Evolutionary conservation across 257 asterid genomes (phyloP).

Genomic region (Verbascum thapsus): DNA sequence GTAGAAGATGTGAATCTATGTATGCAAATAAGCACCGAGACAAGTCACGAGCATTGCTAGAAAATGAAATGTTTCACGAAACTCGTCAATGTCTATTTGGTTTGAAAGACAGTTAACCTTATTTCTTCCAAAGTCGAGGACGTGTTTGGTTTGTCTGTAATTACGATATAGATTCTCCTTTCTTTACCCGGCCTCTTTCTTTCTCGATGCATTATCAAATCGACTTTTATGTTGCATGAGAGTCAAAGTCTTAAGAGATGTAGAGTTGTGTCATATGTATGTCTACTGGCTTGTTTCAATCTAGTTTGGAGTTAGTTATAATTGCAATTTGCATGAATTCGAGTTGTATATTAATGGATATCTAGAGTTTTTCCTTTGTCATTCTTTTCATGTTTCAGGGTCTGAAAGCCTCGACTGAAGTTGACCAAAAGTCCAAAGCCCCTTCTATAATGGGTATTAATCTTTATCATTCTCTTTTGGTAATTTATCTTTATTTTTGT

Average conservation of each 20-base stretch:
- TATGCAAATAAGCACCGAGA: constrained; percentile 34
- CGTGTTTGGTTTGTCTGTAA: constrained; percentile 55
- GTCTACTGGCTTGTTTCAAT: constrained; percentile 8
- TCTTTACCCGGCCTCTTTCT: constrained; percentile 10
- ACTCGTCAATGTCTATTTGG: constrained; percentile 35
- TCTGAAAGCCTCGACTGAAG: neutral
- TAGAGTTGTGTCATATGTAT: constrained; percentile 26
- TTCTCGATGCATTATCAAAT: constrained; percentile 27
- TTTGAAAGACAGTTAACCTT: constrained; percentile 37
- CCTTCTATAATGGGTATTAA: neutral
- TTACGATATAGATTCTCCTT: constrained; percentile 40
- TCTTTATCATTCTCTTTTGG: neutral
- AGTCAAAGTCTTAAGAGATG: constrained; percentile 17
- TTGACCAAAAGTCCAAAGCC: neutral
- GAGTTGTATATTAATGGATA: constrained; percentile 5
- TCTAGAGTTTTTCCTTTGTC: neutral
- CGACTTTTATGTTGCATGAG: constrained; percentile 23
- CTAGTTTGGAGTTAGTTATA: constrained; percentile 7
- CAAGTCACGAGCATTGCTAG: constrained; percentile 20
- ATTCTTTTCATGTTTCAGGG: constrained; percentile 21
- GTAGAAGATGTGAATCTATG: constrained; percentile 22
- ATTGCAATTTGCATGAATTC: neutral
- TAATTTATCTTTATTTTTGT: no score
- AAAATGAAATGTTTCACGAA: constrained; percentile 25
- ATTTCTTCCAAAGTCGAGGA: constrained; percentile 38